Conservation (phyloP, 73 alveolate genomes). For the Uronychia setigera region DNA sequence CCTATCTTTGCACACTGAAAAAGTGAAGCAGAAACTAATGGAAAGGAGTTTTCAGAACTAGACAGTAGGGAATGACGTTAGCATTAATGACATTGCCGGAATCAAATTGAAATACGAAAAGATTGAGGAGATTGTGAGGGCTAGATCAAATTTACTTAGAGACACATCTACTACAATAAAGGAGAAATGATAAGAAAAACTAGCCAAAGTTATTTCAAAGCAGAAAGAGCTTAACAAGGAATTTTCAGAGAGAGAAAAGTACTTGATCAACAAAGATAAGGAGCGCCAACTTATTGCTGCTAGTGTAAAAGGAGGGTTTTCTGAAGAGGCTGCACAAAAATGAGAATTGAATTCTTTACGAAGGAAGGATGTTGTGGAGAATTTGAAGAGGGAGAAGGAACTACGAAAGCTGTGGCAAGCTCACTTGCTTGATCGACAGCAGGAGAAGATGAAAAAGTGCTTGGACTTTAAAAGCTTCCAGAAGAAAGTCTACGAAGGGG, state of each 20-base stretch:
- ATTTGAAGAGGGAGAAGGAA: constrained; percentile 2
- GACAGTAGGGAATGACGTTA: not conserved
- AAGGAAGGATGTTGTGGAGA: not conserved
- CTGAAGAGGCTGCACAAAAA: not conserved
- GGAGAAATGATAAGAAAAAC: not conserved
- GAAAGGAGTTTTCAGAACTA: not conserved
- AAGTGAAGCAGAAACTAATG: not conserved
- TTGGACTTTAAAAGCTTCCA: not conserved
- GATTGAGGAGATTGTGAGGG: not conserved
- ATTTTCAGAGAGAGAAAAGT: not conserved
- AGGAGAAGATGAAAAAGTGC: not conserved
- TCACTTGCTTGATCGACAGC: not conserved
- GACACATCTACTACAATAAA: not conserved
- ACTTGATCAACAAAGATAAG: not conserved
- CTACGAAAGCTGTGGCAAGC: not conserved
- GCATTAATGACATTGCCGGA: not conserved
- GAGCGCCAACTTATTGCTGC: not conserved
- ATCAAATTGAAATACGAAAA: too few relatives aligned
- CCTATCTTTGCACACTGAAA: not conserved
- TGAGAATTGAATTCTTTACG: not conserved
- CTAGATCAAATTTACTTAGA: not conserved
- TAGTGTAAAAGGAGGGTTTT: not conserved
- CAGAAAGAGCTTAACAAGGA: not conserved
- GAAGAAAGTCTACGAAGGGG: not conserved
- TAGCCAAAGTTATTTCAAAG: not conserved